Conservation (phyloP, 164 flowering plant species). For the Litsea cubeba region DNA sequence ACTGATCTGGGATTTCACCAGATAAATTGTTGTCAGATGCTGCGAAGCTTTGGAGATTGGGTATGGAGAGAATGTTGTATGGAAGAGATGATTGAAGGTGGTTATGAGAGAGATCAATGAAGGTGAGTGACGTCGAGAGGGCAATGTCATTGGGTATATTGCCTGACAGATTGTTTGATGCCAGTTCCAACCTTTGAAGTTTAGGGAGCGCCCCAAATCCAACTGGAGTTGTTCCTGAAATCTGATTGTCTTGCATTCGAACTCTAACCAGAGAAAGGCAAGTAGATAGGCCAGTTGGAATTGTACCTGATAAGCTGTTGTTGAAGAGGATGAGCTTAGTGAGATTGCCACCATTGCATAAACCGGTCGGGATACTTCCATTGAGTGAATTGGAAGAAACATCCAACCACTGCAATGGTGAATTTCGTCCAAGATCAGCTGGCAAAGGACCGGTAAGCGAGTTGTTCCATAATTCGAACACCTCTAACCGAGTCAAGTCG, state of each 20-base stretch:
- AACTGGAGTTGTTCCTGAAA: conserved; percentile 67
- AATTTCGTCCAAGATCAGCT: conserved; percentile 55
- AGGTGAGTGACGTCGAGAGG: conserved; percentile 61
- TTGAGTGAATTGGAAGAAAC: conserved; percentile 76
- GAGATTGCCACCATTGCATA: conserved; percentile 68
- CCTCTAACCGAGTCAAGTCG: conserved; percentile 41
- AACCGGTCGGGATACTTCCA: conserved; percentile 59
- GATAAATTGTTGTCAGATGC: conserved; percentile 54
- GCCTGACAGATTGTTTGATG: conserved; percentile 71
- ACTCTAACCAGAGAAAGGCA: conserved; percentile 75
- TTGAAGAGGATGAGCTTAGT: conserved; percentile 92
- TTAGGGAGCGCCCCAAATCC: conserved; percentile 71
- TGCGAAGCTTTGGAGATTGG: conserved; percentile 65
- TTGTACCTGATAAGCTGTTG: conserved; percentile 72
- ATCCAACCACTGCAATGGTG: conserved; percentile 81
- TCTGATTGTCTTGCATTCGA: conserved; percentile 69
- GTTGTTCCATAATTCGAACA: conserved; percentile 92
- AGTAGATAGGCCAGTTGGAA: conserved; percentile 48
- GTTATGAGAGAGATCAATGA: conserved; percentile 77
- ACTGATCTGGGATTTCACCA: conserved; percentile 77
- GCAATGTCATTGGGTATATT: conserved; percentile 69
- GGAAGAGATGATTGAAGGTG: conserved; percentile 68
- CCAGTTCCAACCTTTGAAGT: conserved; percentile 76
- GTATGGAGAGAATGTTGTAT: conserved; percentile 65
- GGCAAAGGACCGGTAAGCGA: conserved; percentile 78